phyloP scores from a whole-genome alignment of 2,329 filamentous ascomycete species.

The Nigrospora oryzae region DNA sequence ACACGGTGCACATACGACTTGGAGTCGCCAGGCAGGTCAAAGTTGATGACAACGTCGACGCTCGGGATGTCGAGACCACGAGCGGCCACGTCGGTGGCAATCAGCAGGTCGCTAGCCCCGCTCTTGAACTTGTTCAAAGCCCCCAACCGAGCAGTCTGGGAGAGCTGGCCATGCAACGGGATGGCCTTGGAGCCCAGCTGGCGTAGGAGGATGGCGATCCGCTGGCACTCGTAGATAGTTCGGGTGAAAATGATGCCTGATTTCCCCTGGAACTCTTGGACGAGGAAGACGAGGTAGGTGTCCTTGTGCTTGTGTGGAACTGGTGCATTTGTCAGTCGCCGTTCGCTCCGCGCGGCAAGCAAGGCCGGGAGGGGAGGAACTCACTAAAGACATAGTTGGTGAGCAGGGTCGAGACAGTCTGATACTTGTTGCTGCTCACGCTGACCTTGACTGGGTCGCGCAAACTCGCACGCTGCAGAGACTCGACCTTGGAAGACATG shows the following conservation, averaged over 20 bases:
- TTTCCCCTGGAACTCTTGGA: conserved; percentile 83
- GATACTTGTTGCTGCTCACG: conserved; percentile 76
- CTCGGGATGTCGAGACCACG: conserved; percentile 87
- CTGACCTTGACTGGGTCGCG: conserved; percentile 77
- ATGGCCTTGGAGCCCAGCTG: conserved; percentile 84
- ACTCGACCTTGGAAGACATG: conserved; percentile 86
- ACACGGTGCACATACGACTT: conserved; percentile 91
- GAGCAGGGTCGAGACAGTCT: conserved; percentile 81
- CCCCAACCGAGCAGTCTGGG: conserved; percentile 76
- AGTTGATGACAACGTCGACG: conserved; percentile 84
- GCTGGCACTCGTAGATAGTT: conserved; percentile 85
- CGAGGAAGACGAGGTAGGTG: conserved; percentile 74
- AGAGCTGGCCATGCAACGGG: conserved; percentile 86
- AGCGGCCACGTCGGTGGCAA: conserved; percentile 90
- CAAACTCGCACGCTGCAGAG: conserved; percentile 80
- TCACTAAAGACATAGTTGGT: conserved; percentile 76
- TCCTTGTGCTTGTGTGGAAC: conserved; percentile 33
- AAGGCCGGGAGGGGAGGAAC: background rate
- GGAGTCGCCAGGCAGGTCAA: conserved; percentile 72
- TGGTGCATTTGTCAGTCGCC: too few relatives aligned
- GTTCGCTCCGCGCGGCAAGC: too few relatives aligned
- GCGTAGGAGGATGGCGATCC: conserved; percentile 74
- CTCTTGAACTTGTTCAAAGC: conserved; percentile 86
- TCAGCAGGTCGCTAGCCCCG: conserved; percentile 73
- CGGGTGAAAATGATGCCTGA: conserved; percentile 84